Evolutionary conservation across 352 stramenopile species (phyloP).

Genomic region (Phytophthora pluvialis): DNA sequence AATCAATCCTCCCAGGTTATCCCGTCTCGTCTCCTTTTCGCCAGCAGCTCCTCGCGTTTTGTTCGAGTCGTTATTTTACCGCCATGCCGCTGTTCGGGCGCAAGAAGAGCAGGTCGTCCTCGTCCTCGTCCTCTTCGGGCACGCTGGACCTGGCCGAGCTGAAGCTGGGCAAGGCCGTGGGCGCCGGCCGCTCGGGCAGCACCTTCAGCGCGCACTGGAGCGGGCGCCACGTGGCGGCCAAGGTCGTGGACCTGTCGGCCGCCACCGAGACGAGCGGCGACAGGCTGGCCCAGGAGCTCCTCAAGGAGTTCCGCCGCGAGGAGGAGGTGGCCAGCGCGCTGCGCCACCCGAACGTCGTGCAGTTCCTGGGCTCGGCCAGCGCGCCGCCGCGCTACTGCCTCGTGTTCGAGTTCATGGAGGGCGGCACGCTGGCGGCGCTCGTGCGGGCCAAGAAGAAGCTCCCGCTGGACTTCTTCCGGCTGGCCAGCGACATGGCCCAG

Average conservation of each 20-base stretch:
- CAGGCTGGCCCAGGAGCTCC: constrained; percentile 50
- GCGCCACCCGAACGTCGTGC: constrained; percentile 62
- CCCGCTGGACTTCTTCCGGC: constrained; percentile 60
- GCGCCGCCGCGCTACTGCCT: constrained; percentile 61
- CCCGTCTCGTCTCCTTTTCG: not conserved
- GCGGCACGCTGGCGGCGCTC: constrained; percentile 53
- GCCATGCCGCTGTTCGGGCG: constrained; percentile 29
- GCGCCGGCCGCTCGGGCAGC: constrained; percentile 56
- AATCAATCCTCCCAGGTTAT: constrained; percentile 1
- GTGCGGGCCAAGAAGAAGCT: constrained; percentile 40
- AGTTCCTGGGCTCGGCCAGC: constrained; percentile 62
- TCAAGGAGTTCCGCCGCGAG: constrained; percentile 64
- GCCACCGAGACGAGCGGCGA: constrained; percentile 34
- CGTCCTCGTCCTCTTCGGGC: constrained; percentile 22
- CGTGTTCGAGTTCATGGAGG: constrained; percentile 76
- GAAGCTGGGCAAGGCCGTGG: constrained; percentile 48
- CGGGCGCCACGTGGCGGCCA: constrained; percentile 57
- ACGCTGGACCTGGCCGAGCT: constrained; percentile 53
- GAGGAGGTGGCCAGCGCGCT: constrained; percentile 63
- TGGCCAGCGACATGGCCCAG: constrained; percentile 61
- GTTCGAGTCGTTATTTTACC: constrained; percentile 6
- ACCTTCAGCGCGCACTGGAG: constrained; percentile 61
- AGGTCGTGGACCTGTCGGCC: constrained; percentile 50
- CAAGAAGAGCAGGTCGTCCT: constrained; percentile 29
- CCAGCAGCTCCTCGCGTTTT: constrained; percentile 1